These are phyloP conservation scores for Malus fusca DNA, from an alignment of 306 rosid genomes.

Conservation along the genomic window DNA sequence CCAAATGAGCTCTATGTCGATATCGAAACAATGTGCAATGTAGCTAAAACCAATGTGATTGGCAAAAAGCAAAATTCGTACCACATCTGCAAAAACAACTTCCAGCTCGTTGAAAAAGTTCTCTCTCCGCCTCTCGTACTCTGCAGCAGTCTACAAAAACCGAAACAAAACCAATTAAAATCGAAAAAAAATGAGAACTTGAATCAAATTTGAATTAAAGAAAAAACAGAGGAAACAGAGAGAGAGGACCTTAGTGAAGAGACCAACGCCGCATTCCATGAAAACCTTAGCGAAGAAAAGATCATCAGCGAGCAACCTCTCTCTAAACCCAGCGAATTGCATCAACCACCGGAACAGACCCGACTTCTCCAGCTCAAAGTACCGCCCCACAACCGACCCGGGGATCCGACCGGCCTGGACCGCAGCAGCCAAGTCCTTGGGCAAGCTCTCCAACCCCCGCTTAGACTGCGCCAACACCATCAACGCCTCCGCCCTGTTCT, in stretches of 20 bases:
- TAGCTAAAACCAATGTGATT: neutral
- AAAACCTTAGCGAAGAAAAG: constrained; percentile 70
- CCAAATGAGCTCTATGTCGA: neutral
- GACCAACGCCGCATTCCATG: constrained; percentile 94
- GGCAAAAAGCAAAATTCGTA: constrained; percentile 26
- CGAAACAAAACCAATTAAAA: neutral
- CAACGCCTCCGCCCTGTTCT: constrained; percentile 42
- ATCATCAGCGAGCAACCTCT: constrained; percentile 89
- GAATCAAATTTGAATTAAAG: neutral
- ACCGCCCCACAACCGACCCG: constrained; percentile 57
- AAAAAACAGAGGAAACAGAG: neutral
- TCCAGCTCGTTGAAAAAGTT: constrained; percentile 93
- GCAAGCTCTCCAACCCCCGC: constrained; percentile 58
- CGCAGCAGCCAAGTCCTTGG: constrained; percentile 71
- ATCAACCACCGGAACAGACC: constrained; percentile 64
- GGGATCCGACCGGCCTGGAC: constrained; percentile 71
- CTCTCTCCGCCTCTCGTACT: constrained; percentile 70
- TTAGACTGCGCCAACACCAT: constrained; percentile 62
- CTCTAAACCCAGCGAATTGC: constrained; percentile 74
- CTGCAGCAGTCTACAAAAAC: constrained; percentile 84
- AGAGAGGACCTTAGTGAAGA: constrained; percentile 71
- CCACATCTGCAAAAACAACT: constrained; percentile 94
- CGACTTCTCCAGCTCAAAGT: constrained; percentile 62
- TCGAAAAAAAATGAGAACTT: neutral
- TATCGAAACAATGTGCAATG: neutral